A percentile compares a stretch with the other conserved stretches of the same genome.
Evolutionary conservation across 768 basidiomycete genomes (phyloP).

Genomic region (Lactarius evosmus): DNA sequence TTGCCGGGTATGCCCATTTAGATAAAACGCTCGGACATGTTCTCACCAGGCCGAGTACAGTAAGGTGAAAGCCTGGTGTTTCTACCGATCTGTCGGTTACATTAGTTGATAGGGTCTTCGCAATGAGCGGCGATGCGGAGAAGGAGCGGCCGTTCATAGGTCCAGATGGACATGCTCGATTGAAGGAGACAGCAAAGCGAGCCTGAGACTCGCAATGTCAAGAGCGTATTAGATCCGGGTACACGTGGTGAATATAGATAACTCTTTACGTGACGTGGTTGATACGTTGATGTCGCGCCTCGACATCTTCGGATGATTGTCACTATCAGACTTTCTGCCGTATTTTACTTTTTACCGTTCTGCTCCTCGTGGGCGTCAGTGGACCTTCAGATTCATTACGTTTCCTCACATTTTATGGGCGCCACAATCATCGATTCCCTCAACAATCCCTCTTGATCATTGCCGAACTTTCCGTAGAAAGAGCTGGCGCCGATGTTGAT

Average conservation of each 20-base stretch:
- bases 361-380: constrained; percentile 6
- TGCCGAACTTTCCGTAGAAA: constrained; percentile 7
- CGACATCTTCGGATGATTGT: not conserved
- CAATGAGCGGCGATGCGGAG: constrained; percentile 17
- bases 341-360: constrained; percentile 6
- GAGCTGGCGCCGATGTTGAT: constrained; percentile 12
- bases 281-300: not conserved
- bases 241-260: constrained; percentile 16
- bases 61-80: constrained; percentile 13
- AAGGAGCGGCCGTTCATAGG: constrained; percentile 8
- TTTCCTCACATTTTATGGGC: not conserved
- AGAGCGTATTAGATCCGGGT: not conserved
- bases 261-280: constrained; percentile 7
- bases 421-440: constrained; percentile 1
- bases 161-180: not conserved
- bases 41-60: constrained; percentile 15
- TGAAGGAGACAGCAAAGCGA: not conserved
- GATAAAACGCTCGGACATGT: constrained; percentile 12
- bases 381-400: constrained; percentile 3
- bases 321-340: constrained; percentile 15
- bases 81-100: constrained; percentile 25
- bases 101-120: constrained; percentile 4
- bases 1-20: constrained; percentile 16
- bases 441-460: not conserved
- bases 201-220: constrained; percentile 3